phyloP scores from a whole-genome alignment of 106 monocot species.

The Dendrobium officinale region DNA sequence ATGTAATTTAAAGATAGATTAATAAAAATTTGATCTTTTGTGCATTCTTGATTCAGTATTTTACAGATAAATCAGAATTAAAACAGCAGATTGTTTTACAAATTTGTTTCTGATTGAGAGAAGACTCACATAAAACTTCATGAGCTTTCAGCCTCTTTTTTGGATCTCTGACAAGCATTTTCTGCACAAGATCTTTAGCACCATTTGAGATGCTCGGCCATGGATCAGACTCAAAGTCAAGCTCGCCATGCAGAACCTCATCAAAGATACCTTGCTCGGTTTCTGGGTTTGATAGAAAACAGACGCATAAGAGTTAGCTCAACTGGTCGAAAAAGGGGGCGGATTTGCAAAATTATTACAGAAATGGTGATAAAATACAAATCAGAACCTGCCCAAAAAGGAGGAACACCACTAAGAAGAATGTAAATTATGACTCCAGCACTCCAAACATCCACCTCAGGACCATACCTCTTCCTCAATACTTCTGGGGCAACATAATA shows the following conservation, averaged over 20 bases:
- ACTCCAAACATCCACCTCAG: slow-evolving; percentile 24
- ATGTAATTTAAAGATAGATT: neutral
- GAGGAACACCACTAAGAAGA: slow-evolving; percentile 22
- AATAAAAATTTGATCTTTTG: neutral
- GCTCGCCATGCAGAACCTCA: slow-evolving; percentile 16
- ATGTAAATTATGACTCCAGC: slow-evolving; percentile 25
- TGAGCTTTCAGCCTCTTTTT: slow-evolving; percentile 16
- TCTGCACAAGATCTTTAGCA: slow-evolving; percentile 22
- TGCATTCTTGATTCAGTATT: neutral
- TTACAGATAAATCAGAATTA: neutral
- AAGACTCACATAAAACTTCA: slow-evolving; percentile 21
- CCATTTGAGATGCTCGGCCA: slow-evolving; percentile 20
- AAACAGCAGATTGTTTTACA: neutral
- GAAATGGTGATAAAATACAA: neutral
- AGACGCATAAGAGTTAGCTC: neutral
- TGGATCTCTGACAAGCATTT: slow-evolving; percentile 26
- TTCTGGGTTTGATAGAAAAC: neutral
- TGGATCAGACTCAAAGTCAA: slow-evolving; percentile 23
- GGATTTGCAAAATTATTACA: neutral
- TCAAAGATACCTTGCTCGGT: slow-evolving; percentile 22
- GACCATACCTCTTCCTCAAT: slow-evolving; percentile 18
- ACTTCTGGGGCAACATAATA: slow-evolving; percentile 30
- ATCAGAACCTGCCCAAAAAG: slow-evolving; percentile 23
- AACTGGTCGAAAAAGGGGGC: neutral
- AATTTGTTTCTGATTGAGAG: neutral